Percentiles rank a stretch among this genome's conserved stretches.
Evolutionary conservation across 768 basidiomycete genomes (phyloP).

Genomic region (Saitozyma sp.): DNA sequence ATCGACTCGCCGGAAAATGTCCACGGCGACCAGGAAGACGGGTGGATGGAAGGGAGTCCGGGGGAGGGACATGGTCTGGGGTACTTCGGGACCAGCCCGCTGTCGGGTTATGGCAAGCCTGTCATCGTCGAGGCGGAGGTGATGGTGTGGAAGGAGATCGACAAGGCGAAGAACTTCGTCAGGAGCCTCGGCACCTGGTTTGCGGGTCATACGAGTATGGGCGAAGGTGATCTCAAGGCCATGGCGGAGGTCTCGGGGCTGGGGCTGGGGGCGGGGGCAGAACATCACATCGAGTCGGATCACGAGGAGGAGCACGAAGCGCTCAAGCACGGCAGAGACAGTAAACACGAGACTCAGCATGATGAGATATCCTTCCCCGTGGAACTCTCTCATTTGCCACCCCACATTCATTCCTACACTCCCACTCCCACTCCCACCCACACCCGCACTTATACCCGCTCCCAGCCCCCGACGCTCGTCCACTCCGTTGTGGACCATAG

Average conservation of each 20-base stretch:
- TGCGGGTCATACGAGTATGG: slow-evolving; percentile 10
- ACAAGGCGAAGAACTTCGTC: slow-evolving; percentile 27
- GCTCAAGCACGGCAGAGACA: no score
- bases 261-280: slow-evolving; percentile 3
- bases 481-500: no score
- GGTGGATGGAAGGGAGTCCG: background rate
- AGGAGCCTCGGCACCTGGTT: slow-evolving; percentile 33
- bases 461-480: no score
- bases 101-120: no score
- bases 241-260: slow-evolving; percentile 27
- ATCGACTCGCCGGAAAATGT: background rate
- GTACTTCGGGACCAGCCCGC: no score
- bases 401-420: no score
- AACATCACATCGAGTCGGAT: background rate
- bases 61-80: background rate
- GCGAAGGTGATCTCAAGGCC: slow-evolving; percentile 15
- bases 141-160: slow-evolving; percentile 34
- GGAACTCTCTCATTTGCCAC: no score
- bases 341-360: no score
- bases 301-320: no score
- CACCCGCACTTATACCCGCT: no score
- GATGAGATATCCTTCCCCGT: no score
- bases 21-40: background rate
- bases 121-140: slow-evolving; percentile 27
- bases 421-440: no score